Evolutionary conservation across 2,329 filamentous ascomycete species (phyloP), one percentile per base, ranked within the genome.

Genomic region (Chrysoporthe austroafricana): DNA sequence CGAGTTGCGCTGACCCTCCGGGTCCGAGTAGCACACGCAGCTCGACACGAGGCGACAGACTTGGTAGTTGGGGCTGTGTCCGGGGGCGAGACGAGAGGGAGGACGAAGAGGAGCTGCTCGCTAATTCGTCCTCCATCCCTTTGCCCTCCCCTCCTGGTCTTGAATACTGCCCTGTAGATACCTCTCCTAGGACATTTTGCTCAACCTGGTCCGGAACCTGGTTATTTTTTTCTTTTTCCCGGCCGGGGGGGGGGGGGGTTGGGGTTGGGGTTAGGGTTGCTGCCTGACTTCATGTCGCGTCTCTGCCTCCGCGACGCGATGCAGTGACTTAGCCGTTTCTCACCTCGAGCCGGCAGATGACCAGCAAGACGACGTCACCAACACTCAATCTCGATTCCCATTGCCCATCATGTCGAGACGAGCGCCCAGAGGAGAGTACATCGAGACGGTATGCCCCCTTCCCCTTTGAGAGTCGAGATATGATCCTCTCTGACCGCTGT

Each of bases 391-490:
- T 16, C 26, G 21, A 54, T 18, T 21, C 86, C 72, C 89, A 52
- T n/a, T 36, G 54, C 59, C 70, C 77, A 84, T 66, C 16, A 94
- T 94, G 91, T 91, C 91, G 71, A 88, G 90, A 74, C 91, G 94
- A 77, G 84, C 89, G 62, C 85, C 87, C 11, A 97, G 94, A 80
- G 93, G 93, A 80, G 94, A 97, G 80, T 98, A 97, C 78, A 97
- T 99, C 71, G 95, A 97, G 81, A 99, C 96, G 64, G 94, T 97
- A 85, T 74, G 86, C 70, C 8, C 1, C 21, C 14, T 21, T 58
- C 42, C 57, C 36, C 18, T n/a, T 13, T 32, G 1, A 46, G 50
- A 16, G n/a, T 14, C 26, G 4, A 18, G 14, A n/a, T 39, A 34
- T 36, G 0, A 46, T 42, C 13, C 1, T 0, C 13, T 63, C 61